These are phyloP conservation scores for Epicoccum nigrum DNA, from an alignment of 2,329 filamentous ascomycete genomes.

Conservation along the genomic window DNA sequence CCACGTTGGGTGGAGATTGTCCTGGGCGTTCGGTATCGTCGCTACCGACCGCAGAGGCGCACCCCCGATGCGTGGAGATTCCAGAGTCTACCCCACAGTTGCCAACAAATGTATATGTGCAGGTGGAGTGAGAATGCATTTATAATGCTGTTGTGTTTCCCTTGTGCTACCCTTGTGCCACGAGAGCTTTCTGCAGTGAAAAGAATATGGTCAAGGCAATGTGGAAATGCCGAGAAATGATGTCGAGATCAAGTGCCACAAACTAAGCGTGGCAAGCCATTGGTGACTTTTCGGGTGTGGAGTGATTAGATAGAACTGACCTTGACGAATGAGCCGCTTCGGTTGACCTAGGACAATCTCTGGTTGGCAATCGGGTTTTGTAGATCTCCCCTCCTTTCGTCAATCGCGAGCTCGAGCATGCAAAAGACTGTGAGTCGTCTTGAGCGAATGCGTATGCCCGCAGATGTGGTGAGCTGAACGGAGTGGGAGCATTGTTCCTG, in stretches of 20 bases:
- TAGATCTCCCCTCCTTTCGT: slow-evolving; percentile 22
- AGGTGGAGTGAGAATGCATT: background rate
- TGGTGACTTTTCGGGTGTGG: slow-evolving; percentile 11
- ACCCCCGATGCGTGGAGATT: slow-evolving; percentile 11
- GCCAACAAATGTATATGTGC: background rate
- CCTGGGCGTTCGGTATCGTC: slow-evolving; percentile 5
- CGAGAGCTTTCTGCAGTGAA: background rate
- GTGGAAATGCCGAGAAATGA: background rate
- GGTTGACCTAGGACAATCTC: slow-evolving; percentile 1
- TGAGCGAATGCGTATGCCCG: slow-evolving; percentile 13
- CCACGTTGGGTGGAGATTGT: slow-evolving; percentile 21
- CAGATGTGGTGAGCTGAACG: slow-evolving; percentile 24
- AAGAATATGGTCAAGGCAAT: background rate
- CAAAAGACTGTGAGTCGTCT: background rate
- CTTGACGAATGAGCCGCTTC: slow-evolving; percentile 11
- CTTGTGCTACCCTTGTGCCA: background rate
- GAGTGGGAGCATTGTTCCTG: slow-evolving; percentile 8
- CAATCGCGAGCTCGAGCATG: slow-evolving; percentile 29
- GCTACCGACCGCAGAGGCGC: slow-evolving; percentile 3
- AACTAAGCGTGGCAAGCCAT: background rate
- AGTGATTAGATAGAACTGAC: slow-evolving; percentile 4
- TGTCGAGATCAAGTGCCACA: background rate
- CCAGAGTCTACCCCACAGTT: slow-evolving; percentile 3
- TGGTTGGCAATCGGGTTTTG: slow-evolving; percentile 20
- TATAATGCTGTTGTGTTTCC: background rate